phyloP scores from a whole-genome alignment of 345 rosid species.

The Isatis tinctoria region DNA sequence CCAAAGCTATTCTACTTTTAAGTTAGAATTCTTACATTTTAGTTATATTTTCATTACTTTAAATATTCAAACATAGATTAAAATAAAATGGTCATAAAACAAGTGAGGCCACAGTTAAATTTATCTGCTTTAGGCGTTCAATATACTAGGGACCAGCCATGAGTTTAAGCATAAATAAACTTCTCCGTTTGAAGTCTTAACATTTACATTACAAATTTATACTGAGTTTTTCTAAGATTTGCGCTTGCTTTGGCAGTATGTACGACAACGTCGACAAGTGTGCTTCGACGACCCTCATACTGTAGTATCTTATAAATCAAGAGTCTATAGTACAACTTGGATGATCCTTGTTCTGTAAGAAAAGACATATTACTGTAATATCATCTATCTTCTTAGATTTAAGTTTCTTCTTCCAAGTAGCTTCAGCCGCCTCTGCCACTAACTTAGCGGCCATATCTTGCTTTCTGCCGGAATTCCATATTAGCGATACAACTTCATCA shows the following conservation, averaged over 20 bases:
- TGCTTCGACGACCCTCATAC: constrained; percentile 2
- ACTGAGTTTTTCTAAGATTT: neutral
- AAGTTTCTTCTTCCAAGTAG: constrained; percentile 64
- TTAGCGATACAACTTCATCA: constrained; percentile 48
- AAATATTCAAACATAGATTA: neutral
- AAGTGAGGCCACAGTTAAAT: neutral
- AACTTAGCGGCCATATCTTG: constrained; percentile 43
- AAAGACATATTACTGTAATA: constrained; percentile 62
- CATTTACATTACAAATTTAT: neutral
- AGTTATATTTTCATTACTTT: neutral
- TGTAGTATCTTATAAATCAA: constrained; percentile 4
- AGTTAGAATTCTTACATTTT: neutral
- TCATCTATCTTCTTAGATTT: constrained; percentile 64
- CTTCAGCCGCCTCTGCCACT: constrained; percentile 64
- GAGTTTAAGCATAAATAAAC: neutral
- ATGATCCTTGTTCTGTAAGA: constrained; percentile 38
- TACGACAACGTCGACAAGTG: neutral
- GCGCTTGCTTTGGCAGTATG: neutral
- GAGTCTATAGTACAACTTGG: neutral
- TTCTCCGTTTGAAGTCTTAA: neutral
- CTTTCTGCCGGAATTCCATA: constrained; percentile 39
- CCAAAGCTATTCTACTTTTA: neutral
- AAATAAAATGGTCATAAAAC: neutral
- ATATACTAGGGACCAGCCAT: neutral
- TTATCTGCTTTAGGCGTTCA: neutral